Evolutionary conservation across 2,329 filamentous ascomycete genomes (phyloP).

Genomic region (Acrocalymma vagum): DNA sequence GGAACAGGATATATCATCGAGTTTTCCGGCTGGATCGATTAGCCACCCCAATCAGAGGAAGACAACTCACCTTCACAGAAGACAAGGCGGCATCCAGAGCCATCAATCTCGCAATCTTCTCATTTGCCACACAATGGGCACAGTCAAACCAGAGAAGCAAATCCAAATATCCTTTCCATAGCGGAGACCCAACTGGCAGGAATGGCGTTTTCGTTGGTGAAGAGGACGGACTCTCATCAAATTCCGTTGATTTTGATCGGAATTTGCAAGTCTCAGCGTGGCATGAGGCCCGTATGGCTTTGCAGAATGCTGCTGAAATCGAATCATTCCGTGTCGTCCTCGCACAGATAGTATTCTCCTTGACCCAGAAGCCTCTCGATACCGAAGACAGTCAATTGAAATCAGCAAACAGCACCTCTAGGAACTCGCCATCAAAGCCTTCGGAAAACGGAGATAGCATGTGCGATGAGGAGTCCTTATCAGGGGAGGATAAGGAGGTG

Average conservation of each 20-base stretch:
- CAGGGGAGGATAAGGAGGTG: constrained; percentile 21
- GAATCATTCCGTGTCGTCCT: constrained; percentile 56
- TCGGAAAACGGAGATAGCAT: not conserved
- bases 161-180: constrained; percentile 39
- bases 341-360: constrained; percentile 56
- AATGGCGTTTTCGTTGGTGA: constrained; percentile 16
- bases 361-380: constrained; percentile 54
- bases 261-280: constrained; percentile 50
- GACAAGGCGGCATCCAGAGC: constrained; percentile 57
- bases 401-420: not conserved
- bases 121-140: constrained; percentile 63
- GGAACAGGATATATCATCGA: constrained; percentile 62
- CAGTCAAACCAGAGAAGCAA: constrained; percentile 36
- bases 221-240: constrained; percentile 2
- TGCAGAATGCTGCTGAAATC: constrained; percentile 49
- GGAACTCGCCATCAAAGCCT: too few species aligned
- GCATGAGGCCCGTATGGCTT: constrained; percentile 52
- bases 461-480: not conserved
- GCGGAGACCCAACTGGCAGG: constrained; percentile 12
- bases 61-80: constrained; percentile 52
- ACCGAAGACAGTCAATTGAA: constrained; percentile 20
- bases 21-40: constrained; percentile 59
- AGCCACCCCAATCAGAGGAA: constrained; percentile 51
- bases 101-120: constrained; percentile 59
- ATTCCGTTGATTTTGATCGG: constrained; percentile 41